Conservation (phyloP, 2,329 filamentous ascomycete species). For the Colletotrichum sp. region DNA sequence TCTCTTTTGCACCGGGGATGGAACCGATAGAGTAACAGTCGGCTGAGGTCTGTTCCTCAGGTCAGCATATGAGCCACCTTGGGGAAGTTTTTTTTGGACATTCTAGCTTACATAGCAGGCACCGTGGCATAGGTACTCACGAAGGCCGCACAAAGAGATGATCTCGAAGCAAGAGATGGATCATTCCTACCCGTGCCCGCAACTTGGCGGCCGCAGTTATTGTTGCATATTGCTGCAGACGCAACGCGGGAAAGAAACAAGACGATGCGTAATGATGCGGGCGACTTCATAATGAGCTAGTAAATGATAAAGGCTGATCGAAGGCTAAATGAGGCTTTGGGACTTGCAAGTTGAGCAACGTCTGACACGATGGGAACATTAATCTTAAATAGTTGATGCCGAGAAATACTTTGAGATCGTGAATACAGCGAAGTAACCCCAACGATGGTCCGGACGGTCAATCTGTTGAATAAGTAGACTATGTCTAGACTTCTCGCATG, state of each 20-base stretch:
- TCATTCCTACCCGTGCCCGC: background rate
- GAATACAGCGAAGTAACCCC: background rate
- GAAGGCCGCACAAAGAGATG: slow-evolving; percentile 11
- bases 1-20: background rate
- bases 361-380: background rate
- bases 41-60: background rate
- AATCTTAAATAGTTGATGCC: slow-evolving; percentile 23
- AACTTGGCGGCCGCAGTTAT: slow-evolving; percentile 18
- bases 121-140: slow-evolving; percentile 2
- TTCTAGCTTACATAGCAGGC: background rate
- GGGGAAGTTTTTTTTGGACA: background rate
- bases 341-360: background rate
- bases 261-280: background rate
- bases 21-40: background rate
- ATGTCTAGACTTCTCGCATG: background rate
- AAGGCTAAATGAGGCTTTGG: background rate
- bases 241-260: background rate
- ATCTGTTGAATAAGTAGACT: background rate
- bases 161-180: background rate
- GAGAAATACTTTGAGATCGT: background rate
- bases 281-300: background rate
- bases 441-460: background rate
- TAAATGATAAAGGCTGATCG: background rate
- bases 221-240: slow-evolving; percentile 5
- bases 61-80: background rate